These are phyloP conservation scores for Arachis stenosperma DNA, from an alignment of 306 rosid genomes.

Conservation along the genomic window DNA sequence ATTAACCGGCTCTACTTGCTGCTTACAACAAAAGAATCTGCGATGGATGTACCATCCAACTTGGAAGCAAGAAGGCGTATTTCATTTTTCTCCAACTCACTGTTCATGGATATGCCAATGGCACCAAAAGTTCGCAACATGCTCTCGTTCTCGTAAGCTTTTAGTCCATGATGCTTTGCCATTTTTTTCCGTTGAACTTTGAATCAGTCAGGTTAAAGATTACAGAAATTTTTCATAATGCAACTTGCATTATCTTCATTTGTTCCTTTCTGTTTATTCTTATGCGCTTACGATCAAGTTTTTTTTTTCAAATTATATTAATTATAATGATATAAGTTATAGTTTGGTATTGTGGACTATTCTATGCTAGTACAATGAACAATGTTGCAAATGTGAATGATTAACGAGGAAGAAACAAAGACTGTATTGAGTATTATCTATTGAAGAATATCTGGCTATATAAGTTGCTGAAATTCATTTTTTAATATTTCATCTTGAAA, in stretches of 20 bases:
- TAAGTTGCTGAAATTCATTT: conserved; percentile 11
- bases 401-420: conserved; percentile 10
- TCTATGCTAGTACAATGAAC: background rate
- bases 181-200: conserved; percentile 29
- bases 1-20: conserved; percentile 78
- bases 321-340: background rate
- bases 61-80: conserved; percentile 98
- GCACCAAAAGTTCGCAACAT: conserved; percentile 99
- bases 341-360: background rate
- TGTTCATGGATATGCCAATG: conserved; percentile 94
- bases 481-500: conserved; percentile 14
- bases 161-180: background rate
- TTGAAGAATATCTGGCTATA: conserved; percentile 13
- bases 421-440: conserved; percentile 1
- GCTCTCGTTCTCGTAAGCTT: conserved; percentile 98
- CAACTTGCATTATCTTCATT: conserved; percentile 10
- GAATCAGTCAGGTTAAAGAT: conserved; percentile 14
- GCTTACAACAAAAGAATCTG: conserved; percentile 97
- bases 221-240: background rate
- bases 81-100: conserved; percentile 93
- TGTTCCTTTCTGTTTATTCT: conserved; percentile 17
- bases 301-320: no score
- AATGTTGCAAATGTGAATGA: conserved; percentile 9
- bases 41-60: conserved; percentile 98
- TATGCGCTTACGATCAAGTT: background rate